Conservation (phyloP, 495 filamentous ascomycete genomes). For the Chlorociboria aeruginascens region DNA sequence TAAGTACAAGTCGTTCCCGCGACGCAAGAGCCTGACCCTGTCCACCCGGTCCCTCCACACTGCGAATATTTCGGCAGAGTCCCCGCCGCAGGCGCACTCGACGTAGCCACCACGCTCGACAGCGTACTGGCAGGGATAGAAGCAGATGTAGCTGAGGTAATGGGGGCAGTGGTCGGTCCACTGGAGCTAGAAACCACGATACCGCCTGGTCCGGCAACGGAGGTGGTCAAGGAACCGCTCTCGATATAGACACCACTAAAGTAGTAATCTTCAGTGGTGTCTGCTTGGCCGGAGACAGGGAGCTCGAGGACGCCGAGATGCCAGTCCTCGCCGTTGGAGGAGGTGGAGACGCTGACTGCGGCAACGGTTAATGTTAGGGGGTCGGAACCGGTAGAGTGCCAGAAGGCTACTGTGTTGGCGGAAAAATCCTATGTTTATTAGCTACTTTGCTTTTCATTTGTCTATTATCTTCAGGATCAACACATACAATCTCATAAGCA, state of each 20-base stretch:
- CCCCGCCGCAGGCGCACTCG: background rate
- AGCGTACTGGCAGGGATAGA: background rate
- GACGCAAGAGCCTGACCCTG: constrained; percentile 4
- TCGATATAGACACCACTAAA: constrained; percentile 65
- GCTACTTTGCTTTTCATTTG: background rate
- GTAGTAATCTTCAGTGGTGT: constrained; percentile 52
- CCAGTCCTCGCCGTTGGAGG: constrained; percentile 62
- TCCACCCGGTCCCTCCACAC: constrained; percentile 9
- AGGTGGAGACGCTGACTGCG: constrained; percentile 43
- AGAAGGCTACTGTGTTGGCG: constrained; percentile 49
- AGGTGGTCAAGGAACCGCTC: constrained; percentile 46
- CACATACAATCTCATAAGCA: constrained; percentile 34
- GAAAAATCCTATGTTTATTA: constrained; percentile 43
- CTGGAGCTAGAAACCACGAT: constrained; percentile 8
- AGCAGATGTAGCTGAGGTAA: background rate
- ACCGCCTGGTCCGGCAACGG: constrained; percentile 35
- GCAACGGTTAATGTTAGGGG: constrained; percentile 43
- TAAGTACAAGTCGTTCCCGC: constrained; percentile 7
- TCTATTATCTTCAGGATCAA: background rate
- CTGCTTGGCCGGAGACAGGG: constrained; percentile 40
- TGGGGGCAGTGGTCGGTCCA: background rate
- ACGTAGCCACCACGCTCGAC: background rate
- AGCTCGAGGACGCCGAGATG: constrained; percentile 61
- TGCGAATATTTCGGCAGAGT: constrained; percentile 4
- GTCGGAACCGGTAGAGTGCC: constrained; percentile 50